phyloP scores from a whole-genome alignment of 164 flowering plant genomes.

The Euptelea pleiosperma region DNA sequence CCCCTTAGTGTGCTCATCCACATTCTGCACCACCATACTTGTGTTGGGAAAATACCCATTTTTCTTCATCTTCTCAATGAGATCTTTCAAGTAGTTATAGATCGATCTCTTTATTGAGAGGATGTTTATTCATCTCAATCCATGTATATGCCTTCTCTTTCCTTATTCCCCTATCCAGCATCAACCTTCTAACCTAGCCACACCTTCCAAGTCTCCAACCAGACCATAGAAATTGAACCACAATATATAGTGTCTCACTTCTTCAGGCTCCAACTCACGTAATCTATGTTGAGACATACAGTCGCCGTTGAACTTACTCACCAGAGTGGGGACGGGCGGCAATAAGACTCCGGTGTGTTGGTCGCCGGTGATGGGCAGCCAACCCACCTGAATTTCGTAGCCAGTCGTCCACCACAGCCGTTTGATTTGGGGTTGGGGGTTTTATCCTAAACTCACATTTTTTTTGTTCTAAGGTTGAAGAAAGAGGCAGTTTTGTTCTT shows the following conservation, averaged over 20 bases:
- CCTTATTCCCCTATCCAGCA: constrained; percentile 40
- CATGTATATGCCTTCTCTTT: constrained; percentile 44
- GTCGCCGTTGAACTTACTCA: no score
- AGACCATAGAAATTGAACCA: constrained; percentile 37
- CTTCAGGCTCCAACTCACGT: constrained; percentile 30
- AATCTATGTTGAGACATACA: no score
- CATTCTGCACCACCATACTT: constrained; percentile 38
- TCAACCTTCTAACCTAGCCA: constrained; percentile 36
- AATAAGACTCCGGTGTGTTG: no score
- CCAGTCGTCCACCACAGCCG: no score
- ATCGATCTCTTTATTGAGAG: constrained; percentile 28
- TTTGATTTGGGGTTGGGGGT: no score
- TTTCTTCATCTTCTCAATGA: constrained; percentile 30
- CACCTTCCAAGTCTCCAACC: constrained; percentile 34
- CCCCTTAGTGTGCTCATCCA: constrained; percentile 35
- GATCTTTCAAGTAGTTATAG: constrained; percentile 18
- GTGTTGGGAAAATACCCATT: constrained; percentile 35
- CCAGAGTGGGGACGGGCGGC: no score
- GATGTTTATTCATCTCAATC: constrained; percentile 45
- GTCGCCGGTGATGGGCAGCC: no score
- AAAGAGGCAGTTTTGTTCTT: no score
- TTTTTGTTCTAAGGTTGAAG: no score
- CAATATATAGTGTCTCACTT: constrained; percentile 41
- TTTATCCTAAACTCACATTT: no score
- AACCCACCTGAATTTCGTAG: no score